Evolutionary conservation across 257 asterid genomes (phyloP), one percentile per base, ranked within the genome.

Genomic region (Scutellaria minor): DNA sequence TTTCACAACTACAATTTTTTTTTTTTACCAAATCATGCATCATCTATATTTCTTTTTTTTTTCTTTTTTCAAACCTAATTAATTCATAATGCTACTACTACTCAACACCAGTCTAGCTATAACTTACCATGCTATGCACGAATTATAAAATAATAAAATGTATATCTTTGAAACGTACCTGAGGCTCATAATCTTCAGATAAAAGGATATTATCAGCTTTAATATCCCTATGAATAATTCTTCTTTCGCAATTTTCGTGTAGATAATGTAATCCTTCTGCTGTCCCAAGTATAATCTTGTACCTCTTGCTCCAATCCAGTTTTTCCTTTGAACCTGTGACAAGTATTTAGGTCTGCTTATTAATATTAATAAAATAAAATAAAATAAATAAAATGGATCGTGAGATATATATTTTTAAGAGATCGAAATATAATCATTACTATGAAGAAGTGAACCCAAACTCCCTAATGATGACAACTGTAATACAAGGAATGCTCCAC

Each of bases 181-280:
- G 90, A 61, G 96, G 86, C 73, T 74, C 92, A 62, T 73, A 87
- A 77, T 81, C 83, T 70, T 89, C 90, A 6, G 91, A 82, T 58
- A 89, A 82, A 57, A 89, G 82, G 77, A 89, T 80, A 73, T 89
- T 87, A 69, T 85, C 91, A 31, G 91, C 85, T 74, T 87, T 87
- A 2, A 89, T 89, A 51, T 89, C 96, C 72, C 93, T 81, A 62
- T 89, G 96, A 58, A 89, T 89, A 6, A 89, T 82, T 74, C 93
- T 68, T 66, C 89, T 79, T 64, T 77, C 83, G 75, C 92, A 85
- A 63, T 80, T 77, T 73, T 87, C 92, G 27, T 89, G 96, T 9
- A 89, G 82, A 72, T 89, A 89, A 31, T 72, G 72, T 20, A 89
- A 66, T 73, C 96, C 96, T 75, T 87, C 85, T 53, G 96, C 90